Evolutionary conservation across 2,329 filamentous ascomycete genomes (phyloP), one percentile per base, ranked within the genome.

Genomic region (Fusarium sarcochroum): DNA sequence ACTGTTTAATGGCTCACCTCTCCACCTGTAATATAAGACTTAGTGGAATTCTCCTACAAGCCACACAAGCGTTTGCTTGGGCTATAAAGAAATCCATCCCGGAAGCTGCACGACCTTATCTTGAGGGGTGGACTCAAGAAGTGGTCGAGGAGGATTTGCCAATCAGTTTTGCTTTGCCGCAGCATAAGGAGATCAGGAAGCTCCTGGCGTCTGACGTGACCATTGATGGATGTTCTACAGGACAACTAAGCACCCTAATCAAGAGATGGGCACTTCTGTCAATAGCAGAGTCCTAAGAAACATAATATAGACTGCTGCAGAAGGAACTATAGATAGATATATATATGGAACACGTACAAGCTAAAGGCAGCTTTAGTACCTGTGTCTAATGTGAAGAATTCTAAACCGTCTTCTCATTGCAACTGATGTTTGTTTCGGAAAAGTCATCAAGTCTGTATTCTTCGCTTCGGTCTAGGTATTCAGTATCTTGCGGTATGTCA

Each of bases 221-320:
- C 2, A 14, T 27, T 6, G 20, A 35, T 15, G 46, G 30, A 27
- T 13, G 14, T 18, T 52, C 53, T 5, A 8, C 15, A 25, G 38
- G 27, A 17, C 30, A 52, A 25, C 17, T 52, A 8, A 35, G 53
- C 15, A 13, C 35, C 10, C 20, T 56, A 35, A 52, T 52, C 6
- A 46, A 56, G 53, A 52, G 41, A 13, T 56, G 53, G 53, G 35
- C 35, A 7, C 25, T 42, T 13, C 4, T 52, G 3, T 56, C 53
- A 4, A 34, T 34, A 35, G 27, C 17, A 15, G 46, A 20, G n/a
- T 21, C 27, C 6, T 21, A 3, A 2, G 13, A 1, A 10, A 20
- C 9, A 17, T 56, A 17, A 41, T 3, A 10, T 23, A 40, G 10
- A 5, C 5, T 14, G 11, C 23, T 3, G 17, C 10, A 4, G 30